Evolutionary conservation across 2,329 filamentous ascomycete species (phyloP), one percentile per base, ranked within the genome.

Genomic region (Pseudogymnoascus sp.): DNA sequence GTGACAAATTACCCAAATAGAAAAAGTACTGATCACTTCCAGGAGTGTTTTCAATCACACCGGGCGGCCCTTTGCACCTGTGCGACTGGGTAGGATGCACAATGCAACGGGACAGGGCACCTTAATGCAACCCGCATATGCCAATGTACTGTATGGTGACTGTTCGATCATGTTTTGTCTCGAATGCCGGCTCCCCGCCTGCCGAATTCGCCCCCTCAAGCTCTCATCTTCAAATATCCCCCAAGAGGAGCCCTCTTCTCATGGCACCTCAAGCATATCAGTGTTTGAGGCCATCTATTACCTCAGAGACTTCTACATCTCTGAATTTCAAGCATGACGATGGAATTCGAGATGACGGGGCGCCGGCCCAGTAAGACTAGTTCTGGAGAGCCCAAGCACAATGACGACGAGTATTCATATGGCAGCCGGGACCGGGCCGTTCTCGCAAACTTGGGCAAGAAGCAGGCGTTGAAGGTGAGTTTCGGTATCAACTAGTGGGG

Each of bases 371-470:
- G 47, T 28, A 54, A 18, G 28, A 54, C 12, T 33, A 16, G 28
- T 4, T 33, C 47, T 1, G 28, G n/a, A 9, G 47, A 54, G 47
- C n/a, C 5, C 47, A 54, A 7, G 18, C 16, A 14, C 5, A 16
- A 33, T 54, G 60, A 62, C 12, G 35, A 59, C 36, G 41, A 74
- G 73, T 67, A 59, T 65, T 62, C 60, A 11, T 64, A 61, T 39
- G 63, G 59, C 11, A 65, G 60, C 57, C 64, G 64, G 61, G 67
- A 69, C 59, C 66, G 66, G 4, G 60, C 57, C 16, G 66, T 68
- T 38, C 67, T 69, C 63, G 67, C 67, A 39, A 67, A 63, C 54
- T 68, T 62, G 63, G 68, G 68, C 7, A 69, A 69, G 60, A 64
- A 59, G 18, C 64, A 67, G 41, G 64, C 67, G 39, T 62, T 69